These are phyloP conservation scores for Sesbania bispinosa DNA, from an alignment of 306 rosid genomes.

Conservation along the genomic window DNA sequence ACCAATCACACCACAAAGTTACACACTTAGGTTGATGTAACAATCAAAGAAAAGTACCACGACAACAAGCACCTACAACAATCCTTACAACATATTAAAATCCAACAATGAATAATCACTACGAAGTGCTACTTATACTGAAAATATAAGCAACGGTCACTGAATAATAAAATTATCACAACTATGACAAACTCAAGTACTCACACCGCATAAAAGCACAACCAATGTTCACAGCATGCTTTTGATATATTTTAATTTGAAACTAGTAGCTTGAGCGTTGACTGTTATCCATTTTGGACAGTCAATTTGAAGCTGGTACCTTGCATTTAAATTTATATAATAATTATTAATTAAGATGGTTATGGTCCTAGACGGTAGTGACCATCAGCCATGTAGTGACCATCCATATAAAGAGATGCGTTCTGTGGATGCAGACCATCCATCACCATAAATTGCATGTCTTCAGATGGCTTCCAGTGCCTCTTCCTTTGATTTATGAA, in stretches of 20 bases:
- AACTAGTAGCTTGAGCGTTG: slow-evolving; percentile 8
- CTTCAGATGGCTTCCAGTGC: slow-evolving; percentile 99
- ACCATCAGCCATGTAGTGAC: slow-evolving; percentile 66
- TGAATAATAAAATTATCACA: not conserved
- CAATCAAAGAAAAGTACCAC: not conserved
- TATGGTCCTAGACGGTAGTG: slow-evolving; percentile 91
- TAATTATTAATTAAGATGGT: no score
- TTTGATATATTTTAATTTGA: not conserved
- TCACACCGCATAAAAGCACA: slow-evolving; percentile 21
- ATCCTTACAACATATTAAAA: not conserved
- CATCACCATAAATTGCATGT: slow-evolving; percentile 98
- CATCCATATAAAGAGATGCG: slow-evolving; percentile 75
- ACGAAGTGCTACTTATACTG: not conserved
- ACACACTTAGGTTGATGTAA: not conserved
- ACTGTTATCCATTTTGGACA: not conserved
- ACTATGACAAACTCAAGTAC: not conserved
- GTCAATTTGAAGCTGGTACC: not conserved
- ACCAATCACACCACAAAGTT: slow-evolving; percentile 19
- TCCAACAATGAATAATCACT: not conserved
- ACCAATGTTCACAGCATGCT: not conserved
- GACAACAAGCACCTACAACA: no score
- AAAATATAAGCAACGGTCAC: not conserved
- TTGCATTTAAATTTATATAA: not conserved
- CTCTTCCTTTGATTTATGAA: slow-evolving; percentile 98
- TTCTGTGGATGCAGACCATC: slow-evolving; percentile 83